Base-by-base conservation (phyloP, 2,329 filamentous ascomycete genomes). In the Fonsecaea multimorphosa region DNA sequence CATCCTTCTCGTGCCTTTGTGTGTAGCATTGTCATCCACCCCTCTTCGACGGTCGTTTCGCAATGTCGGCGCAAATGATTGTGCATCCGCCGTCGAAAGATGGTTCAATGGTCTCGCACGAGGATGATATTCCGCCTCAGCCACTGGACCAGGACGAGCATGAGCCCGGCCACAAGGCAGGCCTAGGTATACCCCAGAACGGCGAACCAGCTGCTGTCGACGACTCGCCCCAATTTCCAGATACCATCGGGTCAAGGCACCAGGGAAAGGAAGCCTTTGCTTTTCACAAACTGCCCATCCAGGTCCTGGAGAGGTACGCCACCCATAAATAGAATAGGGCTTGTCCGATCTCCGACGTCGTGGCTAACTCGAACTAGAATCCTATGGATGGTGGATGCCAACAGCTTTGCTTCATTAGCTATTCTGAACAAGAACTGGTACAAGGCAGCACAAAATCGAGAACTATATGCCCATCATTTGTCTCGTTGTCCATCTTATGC, bases 391-490 rank as follows among this genome's bases (percentile, higher is more conserved):
- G 80, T 76, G 36, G 81, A 83, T 72, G 75, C 80, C 53, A 80
- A 81, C 69, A 76, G 74, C 24, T 83, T 83, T 71, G 80, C 81
- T 16, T 83, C 81, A 27, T 71, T 83, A 55, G 68, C 78, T 36
- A 72, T 83, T 22, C 71, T 83, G 58, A 82, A 82, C 61, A 75
- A 74, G 57, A 72, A 76, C 73, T 83, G 81, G 81, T 78, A 79
- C 65, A 71, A 70, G 14, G 73, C 76, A 32, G 81, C 81, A 6
- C 75, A 82, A 66, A 78, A 76, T 7, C 66, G 76, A n/a, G 67
- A 78, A 54, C 74, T 83, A 27, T 83, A 83, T 72, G 77, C 77
- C 22, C 73, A 82, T 67, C 81, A 83, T 63, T 75, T 83, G 46
- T 76, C 78, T 38, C 75, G 74, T 63, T 82, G 78, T 72, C 76